These are phyloP conservation scores for Plectosphaerella sp. DNA, from an alignment of 2,329 filamentous ascomycete genomes.

Conservation along the genomic window DNA sequence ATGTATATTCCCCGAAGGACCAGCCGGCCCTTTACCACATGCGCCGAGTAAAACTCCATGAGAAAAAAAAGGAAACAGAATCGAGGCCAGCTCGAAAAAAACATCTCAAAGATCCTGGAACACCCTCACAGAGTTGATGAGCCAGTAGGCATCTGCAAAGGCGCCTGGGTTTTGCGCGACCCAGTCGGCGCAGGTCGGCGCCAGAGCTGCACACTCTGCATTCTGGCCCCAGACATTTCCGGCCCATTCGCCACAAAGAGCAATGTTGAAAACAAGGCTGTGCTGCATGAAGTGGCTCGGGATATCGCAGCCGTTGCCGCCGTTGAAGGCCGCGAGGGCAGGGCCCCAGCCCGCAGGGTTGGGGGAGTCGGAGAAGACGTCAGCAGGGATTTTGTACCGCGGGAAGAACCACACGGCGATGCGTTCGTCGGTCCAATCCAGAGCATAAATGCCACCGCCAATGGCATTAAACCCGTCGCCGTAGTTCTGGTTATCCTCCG, in stretches of 20 bases:
- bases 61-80: background rate
- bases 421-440: constrained; percentile 67
- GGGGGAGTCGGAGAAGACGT: constrained; percentile 56
- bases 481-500: constrained; percentile 49
- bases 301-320: constrained; percentile 66
- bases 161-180: constrained; percentile 66
- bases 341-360: constrained; percentile 64
- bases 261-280: constrained; percentile 76
- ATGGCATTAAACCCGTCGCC: constrained; percentile 67
- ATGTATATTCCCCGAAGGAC: too few relatives aligned
- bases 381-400: constrained; percentile 56
- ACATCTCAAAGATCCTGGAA: constrained; percentile 34
- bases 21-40: too few relatives aligned
- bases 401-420: constrained; percentile 85
- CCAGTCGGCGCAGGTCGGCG: constrained; percentile 64
- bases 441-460: constrained; percentile 67
- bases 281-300: constrained; percentile 64
- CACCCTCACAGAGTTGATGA: constrained; percentile 67
- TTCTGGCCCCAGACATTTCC: constrained; percentile 61
- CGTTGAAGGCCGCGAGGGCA: constrained; percentile 64
- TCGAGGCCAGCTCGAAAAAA: background rate
- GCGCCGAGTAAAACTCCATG: background rate
- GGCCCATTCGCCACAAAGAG: constrained; percentile 87
- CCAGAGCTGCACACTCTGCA: constrained; percentile 54
- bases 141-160: constrained; percentile 73